Base-by-base conservation (phyloP, 2,329 filamentous ascomycete species). In the Setomelanomma holmii region DNA sequence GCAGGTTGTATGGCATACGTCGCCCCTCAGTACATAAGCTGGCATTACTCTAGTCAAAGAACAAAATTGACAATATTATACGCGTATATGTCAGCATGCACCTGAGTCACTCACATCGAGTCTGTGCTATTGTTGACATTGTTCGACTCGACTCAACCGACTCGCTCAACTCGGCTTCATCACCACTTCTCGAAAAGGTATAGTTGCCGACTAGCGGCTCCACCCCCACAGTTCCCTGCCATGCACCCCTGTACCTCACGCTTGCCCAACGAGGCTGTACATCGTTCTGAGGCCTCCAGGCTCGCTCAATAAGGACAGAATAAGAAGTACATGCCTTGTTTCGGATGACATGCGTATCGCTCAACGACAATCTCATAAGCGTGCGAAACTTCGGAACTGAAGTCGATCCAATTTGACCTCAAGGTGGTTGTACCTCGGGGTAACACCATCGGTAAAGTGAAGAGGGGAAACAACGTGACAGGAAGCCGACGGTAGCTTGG, bases 191-290 rank as follows among this genome's bases (percentile, higher is more conserved):
- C 20, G 12, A 40, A 34, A 17, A 35, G 20, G 48, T 30, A 45
- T 46, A 42, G 49, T 30, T 41, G 38, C 44, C 39, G 44, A 40
- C 36, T 48, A 43, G 44, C 44, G 49, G 43, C 44, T 24, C 40
- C 30, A 36, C 22, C 44, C 49, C 49, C 49, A 52, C 49, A 48
- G 16, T 35, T 46, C 14, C 33, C 34, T 34, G 5, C n/a, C 17
- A 14, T 21, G 22, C 14, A 38, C n/a, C n/a, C 43, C 21, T 40
- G 24, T 41, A 14, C 30, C 42, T 30, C 21, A n/a, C 36, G 38
- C n/a, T 6, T n/a, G 24, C 16, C 19, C 19, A 4, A 22, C 5
- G 22, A 39, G n/a, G 19, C 21, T 40, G 8, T 19, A 6, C 11
- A 12, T n/a, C n/a, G n/a, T n/a, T n/a, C n/a, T n/a, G n/a, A n/a